A percentile compares a stretch with the other conserved stretches of the same genome.
phyloP scores from a whole-genome alignment of 768 basidiomycete species.

The Lactarius trivialis region DNA sequence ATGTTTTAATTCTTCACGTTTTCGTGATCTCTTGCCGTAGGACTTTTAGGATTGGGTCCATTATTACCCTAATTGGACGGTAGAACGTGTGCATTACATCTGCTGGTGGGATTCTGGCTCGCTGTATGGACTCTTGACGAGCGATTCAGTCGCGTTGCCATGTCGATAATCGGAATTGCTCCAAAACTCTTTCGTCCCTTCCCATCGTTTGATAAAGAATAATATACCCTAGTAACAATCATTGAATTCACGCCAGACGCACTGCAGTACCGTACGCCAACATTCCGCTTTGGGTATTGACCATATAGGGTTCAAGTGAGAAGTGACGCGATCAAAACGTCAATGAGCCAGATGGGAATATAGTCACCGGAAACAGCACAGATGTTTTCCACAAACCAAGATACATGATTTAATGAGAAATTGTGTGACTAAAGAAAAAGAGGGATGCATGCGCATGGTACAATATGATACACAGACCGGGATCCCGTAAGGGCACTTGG shows the following conservation, averaged over 20 bases:
- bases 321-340: too few species aligned
- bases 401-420: not conserved
- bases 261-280: not conserved
- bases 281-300: not conserved
- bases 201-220: not conserved
- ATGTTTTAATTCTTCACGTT: not conserved
- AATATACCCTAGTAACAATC: constrained; percentile 12
- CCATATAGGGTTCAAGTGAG: not conserved
- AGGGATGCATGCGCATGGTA: not conserved
- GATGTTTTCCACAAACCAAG: constrained; percentile 4
- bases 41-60: not conserved
- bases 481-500: not conserved
- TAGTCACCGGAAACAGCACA: not conserved
- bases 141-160: not conserved
- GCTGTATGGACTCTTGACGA: not conserved
- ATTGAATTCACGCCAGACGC: not conserved
- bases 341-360: not conserved
- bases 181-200: not conserved
- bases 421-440: not conserved
- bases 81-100: not conserved
- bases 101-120: not conserved
- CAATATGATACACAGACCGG: constrained; percentile 11
- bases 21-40: not conserved
- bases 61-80: not conserved
- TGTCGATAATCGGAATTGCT: not conserved